Evolutionary conservation across 805 yeast genomes (phyloP), one percentile per base, ranked within the genome.

Genomic region (Metschnikowia anglica): DNA sequence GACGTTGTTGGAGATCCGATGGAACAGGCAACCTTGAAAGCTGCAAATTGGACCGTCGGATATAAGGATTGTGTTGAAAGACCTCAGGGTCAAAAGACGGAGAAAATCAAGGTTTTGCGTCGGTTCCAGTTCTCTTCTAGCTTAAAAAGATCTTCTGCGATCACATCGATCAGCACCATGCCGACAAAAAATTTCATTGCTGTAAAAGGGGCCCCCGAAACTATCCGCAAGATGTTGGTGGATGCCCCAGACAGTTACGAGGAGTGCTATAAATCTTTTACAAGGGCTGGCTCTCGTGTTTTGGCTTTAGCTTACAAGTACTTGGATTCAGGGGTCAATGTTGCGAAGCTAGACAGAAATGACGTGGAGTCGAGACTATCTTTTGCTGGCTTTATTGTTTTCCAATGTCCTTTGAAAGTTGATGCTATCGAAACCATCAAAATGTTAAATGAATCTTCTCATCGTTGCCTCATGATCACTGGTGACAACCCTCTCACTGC

Each of bases 401-500:
- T 93, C 86, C 96, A 88, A 62, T 90, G 98, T 72, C 99, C 99
- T 15, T 79, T 93, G 76, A 93, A 93, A 65, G 76, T 74, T 27
- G 99, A 93, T 68, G 99, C 99, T 27, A 72, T 88, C 61, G 95
- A 82, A 53, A 85, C 96, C 30, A 82, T 93, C 53, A 74, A 80
- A 58, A 91, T 89, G 97, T 76, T 93, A 65, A 91, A 88, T 66
- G 95, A 88, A 60, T 89, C 97, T 1, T 81, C 91, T 41, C 99
- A 93, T 65, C 88, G 99, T 62, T 87, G 88, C 62, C 81, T 93
- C 32, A 93, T 93, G 99, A 93, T 93, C 55, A 93, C 99, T 37
- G 99, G 99, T 74, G 99, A 93, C 68, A 93, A 91, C 65, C 97
- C 99, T 29, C 78, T 93, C 60, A 93, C 99, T 53, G 99, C 99